phyloP scores from a whole-genome alignment of 768 basidiomycete genomes.

The Rhodocollybia butyracea region DNA sequence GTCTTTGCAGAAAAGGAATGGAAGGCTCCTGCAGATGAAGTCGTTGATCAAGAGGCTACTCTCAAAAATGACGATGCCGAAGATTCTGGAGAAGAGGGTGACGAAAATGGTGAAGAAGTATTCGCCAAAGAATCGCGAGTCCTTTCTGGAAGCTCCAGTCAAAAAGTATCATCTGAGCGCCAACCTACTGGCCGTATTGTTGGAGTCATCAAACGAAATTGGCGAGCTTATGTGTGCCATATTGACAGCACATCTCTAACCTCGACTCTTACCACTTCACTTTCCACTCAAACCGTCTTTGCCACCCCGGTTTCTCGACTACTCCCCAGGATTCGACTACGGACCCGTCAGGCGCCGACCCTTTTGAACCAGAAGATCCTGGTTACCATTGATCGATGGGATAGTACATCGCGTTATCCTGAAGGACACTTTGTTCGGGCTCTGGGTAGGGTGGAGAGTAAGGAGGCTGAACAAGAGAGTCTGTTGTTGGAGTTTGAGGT shows the following conservation, averaged over 20 bases:
- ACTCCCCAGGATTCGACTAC: slow-evolving; percentile 89
- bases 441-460: slow-evolving; percentile 86
- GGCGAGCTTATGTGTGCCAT: slow-evolving; percentile 97
- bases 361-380: slow-evolving; percentile 93
- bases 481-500: slow-evolving; percentile 92
- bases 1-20: slow-evolving; percentile 85
- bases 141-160: slow-evolving; percentile 31
- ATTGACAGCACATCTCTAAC: slow-evolving; percentile 88
- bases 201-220: slow-evolving; percentile 92
- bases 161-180: slow-evolving; percentile 45
- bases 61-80: slow-evolving; percentile 88
- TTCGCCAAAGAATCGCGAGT: slow-evolving; percentile 36
- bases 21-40: slow-evolving; percentile 90
- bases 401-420: slow-evolving; percentile 81
- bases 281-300: slow-evolving; percentile 87
- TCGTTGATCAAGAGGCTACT: slow-evolving; percentile 88
- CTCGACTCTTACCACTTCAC: slow-evolving; percentile 71
- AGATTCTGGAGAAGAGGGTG: slow-evolving; percentile 59
- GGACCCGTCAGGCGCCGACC: slow-evolving; percentile 89
- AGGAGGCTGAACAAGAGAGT: slow-evolving; percentile 95
- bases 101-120: slow-evolving; percentile 37
- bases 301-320: slow-evolving; percentile 90
- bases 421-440: slow-evolving; percentile 97
- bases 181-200: slow-evolving; percentile 93
- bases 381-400: slow-evolving; percentile 94